Evolutionary conservation across 768 basidiomycete species (phyloP).

Genomic region (Tremella fuciformis): DNA sequence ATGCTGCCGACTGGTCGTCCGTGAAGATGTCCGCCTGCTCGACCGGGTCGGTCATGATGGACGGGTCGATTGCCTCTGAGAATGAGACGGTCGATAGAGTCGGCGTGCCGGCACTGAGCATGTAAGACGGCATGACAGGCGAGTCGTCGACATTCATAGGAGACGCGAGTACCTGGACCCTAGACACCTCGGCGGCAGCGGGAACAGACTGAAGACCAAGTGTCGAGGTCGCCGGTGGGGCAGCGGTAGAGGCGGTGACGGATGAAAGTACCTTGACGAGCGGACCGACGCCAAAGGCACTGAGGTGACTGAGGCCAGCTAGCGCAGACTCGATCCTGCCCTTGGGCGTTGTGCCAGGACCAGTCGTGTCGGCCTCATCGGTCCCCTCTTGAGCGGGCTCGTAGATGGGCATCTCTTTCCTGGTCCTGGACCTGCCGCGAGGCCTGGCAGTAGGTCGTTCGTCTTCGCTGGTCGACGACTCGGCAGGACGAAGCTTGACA

Average conservation of each 20-base stretch:
- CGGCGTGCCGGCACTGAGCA: slow-evolving; percentile 35
- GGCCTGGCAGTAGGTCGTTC: slow-evolving; percentile 4
- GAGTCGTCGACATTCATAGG: slow-evolving; percentile 12
- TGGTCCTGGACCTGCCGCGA: slow-evolving; percentile 28
- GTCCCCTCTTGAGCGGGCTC: slow-evolving; percentile 19
- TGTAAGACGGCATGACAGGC: slow-evolving; percentile 11
- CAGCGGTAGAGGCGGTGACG: slow-evolving; percentile 17
- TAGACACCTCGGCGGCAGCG: slow-evolving; percentile 30
- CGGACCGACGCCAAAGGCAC: slow-evolving; percentile 26
- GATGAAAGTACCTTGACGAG: slow-evolving; percentile 40
- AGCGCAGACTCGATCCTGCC: slow-evolving; percentile 34
- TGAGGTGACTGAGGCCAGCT: slow-evolving; percentile 27
- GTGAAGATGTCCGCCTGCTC: slow-evolving; percentile 32
- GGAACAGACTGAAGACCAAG: slow-evolving; percentile 27
- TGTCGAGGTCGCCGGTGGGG: slow-evolving; percentile 7
- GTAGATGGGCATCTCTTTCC: slow-evolving; percentile 15
- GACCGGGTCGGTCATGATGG: slow-evolving; percentile 25
- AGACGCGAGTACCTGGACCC: slow-evolving; percentile 29
- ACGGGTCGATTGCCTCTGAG: slow-evolving; percentile 39
- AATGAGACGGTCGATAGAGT: slow-evolving; percentile 43
- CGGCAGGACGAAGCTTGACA: slow-evolving; percentile 21
- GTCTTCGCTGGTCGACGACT: slow-evolving; percentile 4
- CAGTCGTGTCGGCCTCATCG: slow-evolving; percentile 7
- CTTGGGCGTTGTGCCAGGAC: slow-evolving; percentile 39
- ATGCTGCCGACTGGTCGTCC: slow-evolving; percentile 28